Percentiles rank a stretch among this genome's conserved stretches.
Evolutionary conservation across 169 alveolate species (phyloP).

Genomic region (Cryptosporidium andersoni): DNA sequence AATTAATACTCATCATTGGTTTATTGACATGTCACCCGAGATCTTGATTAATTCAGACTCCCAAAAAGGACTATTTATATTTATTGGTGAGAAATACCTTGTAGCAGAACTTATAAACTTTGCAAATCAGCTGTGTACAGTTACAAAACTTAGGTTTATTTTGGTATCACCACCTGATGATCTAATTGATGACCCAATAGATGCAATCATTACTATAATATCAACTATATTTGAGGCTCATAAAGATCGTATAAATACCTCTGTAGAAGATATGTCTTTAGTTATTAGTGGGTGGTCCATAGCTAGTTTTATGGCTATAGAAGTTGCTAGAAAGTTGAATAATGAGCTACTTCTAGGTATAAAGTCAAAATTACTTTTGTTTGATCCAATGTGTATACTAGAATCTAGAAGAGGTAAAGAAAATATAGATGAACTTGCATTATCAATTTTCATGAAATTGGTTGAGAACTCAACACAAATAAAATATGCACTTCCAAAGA

Average conservation of each 20-base stretch:
- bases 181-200: neutral
- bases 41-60: neutral
- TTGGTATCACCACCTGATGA: slow-evolving; percentile 19
- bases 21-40: slow-evolving; percentile 14
- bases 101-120: slow-evolving; percentile 5
- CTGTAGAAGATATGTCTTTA: neutral
- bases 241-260: neutral
- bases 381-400: slow-evolving; percentile 39
- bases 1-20: neutral
- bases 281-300: slow-evolving; percentile 54
- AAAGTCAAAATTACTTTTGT: neutral
- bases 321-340: slow-evolving; percentile 1
- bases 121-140: neutral
- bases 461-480: neutral
- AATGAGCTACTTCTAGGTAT: neutral
- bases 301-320: slow-evolving; percentile 10
- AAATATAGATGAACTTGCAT: slow-evolving; percentile 37
- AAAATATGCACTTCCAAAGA: slow-evolving; percentile 2
- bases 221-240: neutral
- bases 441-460: slow-evolving; percentile 15
- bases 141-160: slow-evolving; percentile 22
- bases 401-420: neutral
- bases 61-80: slow-evolving; percentile 2
- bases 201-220: neutral
- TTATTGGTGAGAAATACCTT: slow-evolving; percentile 55